Evolutionary conservation across 768 basidiomycete genomes (phyloP), one percentile per base, ranked within the genome.

Genomic region (Leccinum obscurum): DNA sequence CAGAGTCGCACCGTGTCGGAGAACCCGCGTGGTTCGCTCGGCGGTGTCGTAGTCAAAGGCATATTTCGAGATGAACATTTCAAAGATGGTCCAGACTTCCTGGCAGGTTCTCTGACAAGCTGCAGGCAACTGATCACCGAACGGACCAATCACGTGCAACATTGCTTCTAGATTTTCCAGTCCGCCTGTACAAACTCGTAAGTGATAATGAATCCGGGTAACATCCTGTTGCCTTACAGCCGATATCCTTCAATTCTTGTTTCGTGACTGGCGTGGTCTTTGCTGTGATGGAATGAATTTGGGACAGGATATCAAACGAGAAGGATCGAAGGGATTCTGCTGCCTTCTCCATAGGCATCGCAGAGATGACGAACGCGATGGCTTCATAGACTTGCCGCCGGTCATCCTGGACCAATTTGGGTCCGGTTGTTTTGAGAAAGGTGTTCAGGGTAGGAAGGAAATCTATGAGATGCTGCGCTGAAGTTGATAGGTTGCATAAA

Each of bases 131-230:
- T 89, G 87, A 57, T 93, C 89, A 13, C 93, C 89, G 62, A 92
- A 93, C 10, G 87, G 83, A 28, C 86, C 84, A 54, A 98, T 83
- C 56, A 95, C 86, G 58, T 84, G 81, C 17, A 99, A 79, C 87
- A 96, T 95, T n/a, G 87, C 83, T 72, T 98, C 95, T 35, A 99
- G 77, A 67, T 94, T 95, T 70, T 98, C 96, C 26, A 99, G 78
- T 2, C 86, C 87, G 73, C 93, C 95, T 94, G 61, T 0, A 41
- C 35, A 46, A 41, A 52, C 17, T 26, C 24, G 28, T 72, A 11
- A 69, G 67, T 48, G 49, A 50, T 10, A 58, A 24, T 46, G 28
- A 46, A 54, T 6, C 9, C 9, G 9, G 14, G 8, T 7, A 37
- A 15, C 5, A 22, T 14, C 37, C 34, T 20, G n/a, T 37, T 54